Conservation (phyloP, 139 green algal genomes). For the Micractinium conductrix region DNA sequence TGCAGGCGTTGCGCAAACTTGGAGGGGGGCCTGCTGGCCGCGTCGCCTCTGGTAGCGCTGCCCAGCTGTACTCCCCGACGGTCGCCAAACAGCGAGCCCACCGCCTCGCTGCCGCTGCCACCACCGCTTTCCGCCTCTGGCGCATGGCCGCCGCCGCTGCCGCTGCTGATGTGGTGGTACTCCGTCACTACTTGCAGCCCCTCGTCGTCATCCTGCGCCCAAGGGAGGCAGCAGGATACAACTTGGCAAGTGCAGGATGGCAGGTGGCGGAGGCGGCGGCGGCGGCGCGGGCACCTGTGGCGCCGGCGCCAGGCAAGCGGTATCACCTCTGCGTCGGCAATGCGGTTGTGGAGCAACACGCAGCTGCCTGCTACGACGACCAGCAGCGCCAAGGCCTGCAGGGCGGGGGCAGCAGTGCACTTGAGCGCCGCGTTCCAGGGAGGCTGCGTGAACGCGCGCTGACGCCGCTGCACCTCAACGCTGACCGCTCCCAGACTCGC, state of each 20-base stretch:
- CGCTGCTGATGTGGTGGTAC: background rate
- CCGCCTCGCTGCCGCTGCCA: background rate
- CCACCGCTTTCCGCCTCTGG: background rate
- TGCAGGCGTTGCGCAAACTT: slow-evolving; percentile 10
- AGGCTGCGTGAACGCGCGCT: too few relatives aligned
- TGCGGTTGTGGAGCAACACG: background rate
- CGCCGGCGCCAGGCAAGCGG: background rate
- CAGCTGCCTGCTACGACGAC: slow-evolving; percentile 8
- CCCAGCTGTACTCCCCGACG: background rate
- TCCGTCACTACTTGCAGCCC: background rate
- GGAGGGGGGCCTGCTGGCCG: background rate
- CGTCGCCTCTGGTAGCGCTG: background rate
- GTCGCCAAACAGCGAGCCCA: background rate
- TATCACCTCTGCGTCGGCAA: slow-evolving; percentile 5
- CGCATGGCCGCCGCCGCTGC: background rate
- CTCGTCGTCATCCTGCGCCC: background rate
- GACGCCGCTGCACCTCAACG: too few relatives aligned
- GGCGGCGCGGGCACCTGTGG: too few relatives aligned
- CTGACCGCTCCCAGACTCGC: background rate
- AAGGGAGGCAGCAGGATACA: too few relatives aligned
- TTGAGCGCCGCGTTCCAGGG: too few relatives aligned
- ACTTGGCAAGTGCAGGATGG: background rate
- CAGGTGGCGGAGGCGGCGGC: too few relatives aligned
- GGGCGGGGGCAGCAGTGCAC: background rate
- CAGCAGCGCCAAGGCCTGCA: background rate